A percentile compares a stretch with the other conserved stretches of the same genome.
phyloP scores from a whole-genome alignment of 495 filamentous ascomycete species.

The Cladorrhinum samala region DNA sequence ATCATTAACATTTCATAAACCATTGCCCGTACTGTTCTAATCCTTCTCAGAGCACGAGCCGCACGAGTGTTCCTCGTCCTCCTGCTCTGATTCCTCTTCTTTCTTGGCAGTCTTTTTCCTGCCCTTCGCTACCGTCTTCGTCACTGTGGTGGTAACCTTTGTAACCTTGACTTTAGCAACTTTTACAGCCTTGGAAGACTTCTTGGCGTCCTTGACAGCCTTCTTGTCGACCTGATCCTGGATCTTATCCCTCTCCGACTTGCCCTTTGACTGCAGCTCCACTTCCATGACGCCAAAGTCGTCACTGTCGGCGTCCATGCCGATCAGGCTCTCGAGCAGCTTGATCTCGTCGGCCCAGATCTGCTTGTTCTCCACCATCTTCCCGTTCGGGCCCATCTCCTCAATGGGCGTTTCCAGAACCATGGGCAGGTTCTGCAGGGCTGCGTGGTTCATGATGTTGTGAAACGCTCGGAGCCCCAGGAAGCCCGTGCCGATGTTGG shows the following conservation, averaged over 20 bases:
- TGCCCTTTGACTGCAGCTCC: slow-evolving; percentile 66
- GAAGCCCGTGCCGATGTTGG: slow-evolving; percentile 91
- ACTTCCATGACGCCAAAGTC: slow-evolving; percentile 51
- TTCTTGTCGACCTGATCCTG: slow-evolving; percentile 67
- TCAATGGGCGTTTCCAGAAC: slow-evolving; percentile 93
- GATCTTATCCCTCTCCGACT: slow-evolving; percentile 61
- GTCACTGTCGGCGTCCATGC: slow-evolving; percentile 62
- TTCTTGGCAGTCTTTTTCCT: slow-evolving; percentile 26
- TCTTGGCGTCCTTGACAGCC: slow-evolving; percentile 45
- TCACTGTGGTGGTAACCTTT: no score
- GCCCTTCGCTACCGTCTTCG: no score
- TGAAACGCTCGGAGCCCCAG: slow-evolving; percentile 85
- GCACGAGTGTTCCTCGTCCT: slow-evolving; percentile 30
- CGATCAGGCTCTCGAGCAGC: slow-evolving; percentile 80
- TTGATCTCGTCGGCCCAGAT: slow-evolving; percentile 86
- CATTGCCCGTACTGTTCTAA: no score
- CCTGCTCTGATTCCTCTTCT: slow-evolving; percentile 30
- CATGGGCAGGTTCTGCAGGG: slow-evolving; percentile 78
- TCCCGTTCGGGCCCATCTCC: slow-evolving; percentile 47
- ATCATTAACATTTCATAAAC: no score
- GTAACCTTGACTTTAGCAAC: no score
- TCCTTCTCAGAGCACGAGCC: slow-evolving; percentile 27
- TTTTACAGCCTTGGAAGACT: no score
- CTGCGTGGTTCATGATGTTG: slow-evolving; percentile 76
- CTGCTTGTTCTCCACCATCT: slow-evolving; percentile 60